A percentile compares a stretch with the other conserved stretches of the same genome.
Conservation (phyloP, 2,329 filamentous ascomycete genomes). For the Colletotrichum viniferum region DNA sequence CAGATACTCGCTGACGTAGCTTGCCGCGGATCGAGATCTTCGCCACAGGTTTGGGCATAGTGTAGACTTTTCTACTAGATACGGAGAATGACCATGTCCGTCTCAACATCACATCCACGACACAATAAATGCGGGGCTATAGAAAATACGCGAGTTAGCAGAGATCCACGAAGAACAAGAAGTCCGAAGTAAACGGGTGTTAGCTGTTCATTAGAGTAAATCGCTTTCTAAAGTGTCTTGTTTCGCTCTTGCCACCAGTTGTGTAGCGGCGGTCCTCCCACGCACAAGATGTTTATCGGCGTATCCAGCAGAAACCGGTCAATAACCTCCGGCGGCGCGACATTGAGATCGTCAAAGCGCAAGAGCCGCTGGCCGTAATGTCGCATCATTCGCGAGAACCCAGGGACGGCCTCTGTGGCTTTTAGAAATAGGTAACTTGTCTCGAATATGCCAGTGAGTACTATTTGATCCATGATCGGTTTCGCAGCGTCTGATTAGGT, state of each 20-base stretch:
- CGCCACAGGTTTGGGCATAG: too few relatives aligned
- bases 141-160: too few relatives aligned
- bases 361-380: neutral
- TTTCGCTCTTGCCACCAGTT: neutral
- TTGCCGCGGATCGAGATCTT: too few relatives aligned
- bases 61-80: too few relatives aligned
- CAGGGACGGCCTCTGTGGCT: neutral
- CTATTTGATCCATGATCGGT: neutral
- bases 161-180: too few relatives aligned
- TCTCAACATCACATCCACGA: too few relatives aligned
- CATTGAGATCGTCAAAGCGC: neutral
- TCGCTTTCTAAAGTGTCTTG: neutral
- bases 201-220: too few relatives aligned
- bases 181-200: too few relatives aligned
- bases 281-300: slow-evolving; percentile 6
- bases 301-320: slow-evolving; percentile 2
- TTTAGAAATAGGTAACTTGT: neutral
- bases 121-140: too few relatives aligned
- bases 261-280: neutral
- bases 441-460: neutral
- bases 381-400: neutral
- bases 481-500: neutral
- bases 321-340: neutral
- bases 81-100: too few relatives aligned
- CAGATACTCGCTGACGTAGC: too few relatives aligned